phyloP scores from a whole-genome alignment of 495 filamentous ascomycete species.

The Copromyces sp. region DNA sequence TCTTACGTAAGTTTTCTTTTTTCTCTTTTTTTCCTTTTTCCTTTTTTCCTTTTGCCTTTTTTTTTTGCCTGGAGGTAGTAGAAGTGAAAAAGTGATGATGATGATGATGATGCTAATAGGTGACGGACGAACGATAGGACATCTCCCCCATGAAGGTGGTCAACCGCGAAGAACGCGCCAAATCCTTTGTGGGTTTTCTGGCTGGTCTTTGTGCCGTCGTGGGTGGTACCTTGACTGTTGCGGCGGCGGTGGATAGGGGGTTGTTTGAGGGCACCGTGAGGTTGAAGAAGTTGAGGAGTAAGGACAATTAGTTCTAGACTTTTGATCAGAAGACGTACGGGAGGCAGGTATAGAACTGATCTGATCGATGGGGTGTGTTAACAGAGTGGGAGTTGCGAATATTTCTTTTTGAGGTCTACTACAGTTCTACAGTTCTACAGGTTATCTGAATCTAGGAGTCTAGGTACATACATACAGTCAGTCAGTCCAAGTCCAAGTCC shows the following conservation, averaged over 20 bases:
- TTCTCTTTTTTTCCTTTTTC: too few species aligned
- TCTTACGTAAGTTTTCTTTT: conserved; percentile 59
- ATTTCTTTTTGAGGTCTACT: not conserved
- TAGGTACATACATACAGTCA: not conserved
- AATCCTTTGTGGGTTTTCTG: conserved; percentile 81
- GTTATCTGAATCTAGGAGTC: not conserved
- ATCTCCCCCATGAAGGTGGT: conserved; percentile 99
- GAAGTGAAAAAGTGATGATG: not conserved
- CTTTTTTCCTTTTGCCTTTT: not conserved
- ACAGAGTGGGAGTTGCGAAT: not conserved
- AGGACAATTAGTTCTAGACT: conserved; percentile 32
- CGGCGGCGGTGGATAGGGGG: conserved; percentile 83
- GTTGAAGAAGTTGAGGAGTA: conserved; percentile 74
- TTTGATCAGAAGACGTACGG: too few species aligned
- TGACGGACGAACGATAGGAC: conserved; percentile 44
- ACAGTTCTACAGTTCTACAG: not conserved
- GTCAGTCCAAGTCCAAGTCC: too few species aligned
- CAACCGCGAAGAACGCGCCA: conserved; percentile 82
- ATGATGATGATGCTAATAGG: not conserved
- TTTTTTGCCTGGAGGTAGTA: too few species aligned
- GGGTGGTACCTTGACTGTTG: conserved; percentile 90
- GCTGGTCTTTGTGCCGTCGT: conserved; percentile 91
- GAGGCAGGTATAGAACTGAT: not conserved
- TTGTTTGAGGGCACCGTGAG: conserved; percentile 79
- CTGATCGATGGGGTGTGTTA: not conserved